Base-by-base conservation (phyloP, 2,329 filamentous ascomycete genomes). In the Immersiporthe knoxdaviesiana region DNA sequence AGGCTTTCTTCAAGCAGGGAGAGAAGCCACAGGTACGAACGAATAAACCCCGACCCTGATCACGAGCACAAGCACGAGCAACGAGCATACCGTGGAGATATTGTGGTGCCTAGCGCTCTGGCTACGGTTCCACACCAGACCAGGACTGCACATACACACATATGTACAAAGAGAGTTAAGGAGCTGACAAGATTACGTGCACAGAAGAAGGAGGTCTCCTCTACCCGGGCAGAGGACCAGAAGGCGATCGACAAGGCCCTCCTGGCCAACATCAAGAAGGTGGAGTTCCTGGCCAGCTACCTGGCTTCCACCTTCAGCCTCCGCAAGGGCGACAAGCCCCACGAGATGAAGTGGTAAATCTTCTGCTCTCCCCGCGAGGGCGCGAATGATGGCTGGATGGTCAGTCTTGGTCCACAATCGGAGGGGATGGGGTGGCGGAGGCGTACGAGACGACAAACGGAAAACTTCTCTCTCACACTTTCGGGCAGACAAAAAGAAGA, bases 1-100 rank as follows among this genome's bases (percentile, higher is more conserved):
- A 97, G 83, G 93, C 94, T 83, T 99, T 99, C 91, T 97, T 98
- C 91, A 94, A 96, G 90, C 94, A 97, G 89, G 89, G 94, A 84
- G 94, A 97, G 91, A 97, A 97, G 91, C 88, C 93, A 82, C 89
- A 97, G 93, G 68, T 61, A 62, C 50, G 54, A 60, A 18, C 37
- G 44, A 66, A n/a, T n/a, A 35, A 35, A 41, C 44, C 64, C 39
- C 54, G 60, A 50, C 27, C 56, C 59, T 11, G 32, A 37, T n/a
- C 24, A 39, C 37, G 37, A 39, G 11, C 37, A 35, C n/a, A n/a
- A n/a, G n/a, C n/a, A n/a, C 21, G 37, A 24, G 60, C 21, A 37
- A 37, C 24, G 44, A 30, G 44, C 24, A 66, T 59, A 61, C 39
- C 27, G n/a, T 47, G 35, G 8, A 41, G n/a, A n/a, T n/a, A n/a